Evolutionary conservation across 208 protist species (phyloP).

Genomic region (Phytomonas sp.): DNA sequence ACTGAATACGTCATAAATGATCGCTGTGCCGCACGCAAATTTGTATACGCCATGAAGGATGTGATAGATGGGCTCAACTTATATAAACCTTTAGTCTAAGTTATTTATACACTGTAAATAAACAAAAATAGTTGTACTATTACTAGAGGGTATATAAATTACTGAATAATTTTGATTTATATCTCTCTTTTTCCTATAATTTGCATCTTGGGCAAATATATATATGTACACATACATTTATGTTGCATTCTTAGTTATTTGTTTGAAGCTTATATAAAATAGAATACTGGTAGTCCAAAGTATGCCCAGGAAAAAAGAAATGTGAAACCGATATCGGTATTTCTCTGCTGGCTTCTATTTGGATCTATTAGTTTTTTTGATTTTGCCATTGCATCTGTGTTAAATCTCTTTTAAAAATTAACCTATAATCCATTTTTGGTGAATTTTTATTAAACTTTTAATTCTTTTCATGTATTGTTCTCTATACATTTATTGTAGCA

Average conservation of each 20-base stretch:
- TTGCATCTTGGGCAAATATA: neutral
- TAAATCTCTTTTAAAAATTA: neutral
- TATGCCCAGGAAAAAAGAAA: neutral
- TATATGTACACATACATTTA: neutral
- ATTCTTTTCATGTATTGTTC: neutral
- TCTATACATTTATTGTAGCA: neutral
- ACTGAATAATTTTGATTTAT: neutral
- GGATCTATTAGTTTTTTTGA: neutral
- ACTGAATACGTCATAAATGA: neutral
- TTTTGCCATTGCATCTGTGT: neutral
- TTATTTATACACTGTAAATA: neutral
- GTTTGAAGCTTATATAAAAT: neutral
- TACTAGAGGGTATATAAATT: neutral
- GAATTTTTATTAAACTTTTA: slow-evolving; percentile 3
- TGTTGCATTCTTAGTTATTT: neutral
- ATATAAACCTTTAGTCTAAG: neutral
- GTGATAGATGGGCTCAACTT: neutral
- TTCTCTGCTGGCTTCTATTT: neutral
- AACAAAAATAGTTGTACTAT: neutral
- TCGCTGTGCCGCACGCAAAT: neutral
- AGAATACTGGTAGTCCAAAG: neutral
- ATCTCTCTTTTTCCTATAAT: neutral
- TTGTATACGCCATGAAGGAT: neutral
- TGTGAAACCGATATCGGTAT: neutral
- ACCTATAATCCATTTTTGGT: neutral